Conservation (phyloP, 208 protist genomes). For the Tritrichomonas musculus region DNA sequence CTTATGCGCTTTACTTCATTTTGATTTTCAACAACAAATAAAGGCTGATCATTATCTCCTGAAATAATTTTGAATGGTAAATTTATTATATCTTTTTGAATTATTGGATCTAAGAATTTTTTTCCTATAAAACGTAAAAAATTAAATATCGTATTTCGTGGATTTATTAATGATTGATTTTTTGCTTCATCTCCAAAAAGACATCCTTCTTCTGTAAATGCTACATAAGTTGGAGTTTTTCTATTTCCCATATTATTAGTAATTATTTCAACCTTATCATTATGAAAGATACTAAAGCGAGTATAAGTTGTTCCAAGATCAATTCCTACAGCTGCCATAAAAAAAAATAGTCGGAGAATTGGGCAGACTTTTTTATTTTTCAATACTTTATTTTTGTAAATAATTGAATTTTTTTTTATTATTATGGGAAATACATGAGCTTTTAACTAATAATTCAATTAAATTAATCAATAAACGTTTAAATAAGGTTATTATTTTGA, state of each 20-base stretch:
- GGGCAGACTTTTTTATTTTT: no score
- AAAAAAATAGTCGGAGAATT: no score
- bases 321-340: no score
- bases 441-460: no score
- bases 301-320: conserved; percentile 38
- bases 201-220: conserved; percentile 73
- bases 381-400: no score
- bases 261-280: conserved; percentile 83
- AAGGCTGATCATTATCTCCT: conserved; percentile 68
- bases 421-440: no score
- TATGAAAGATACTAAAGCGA: conserved; percentile 40
- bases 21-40: conserved; percentile 53
- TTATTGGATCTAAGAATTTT: conserved; percentile 62
- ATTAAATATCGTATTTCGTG: conserved; percentile 76
- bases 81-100: conserved; percentile 86
- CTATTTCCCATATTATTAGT: conserved; percentile 95
- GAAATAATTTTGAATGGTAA: conserved; percentile 77
- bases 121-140: conserved; percentile 79
- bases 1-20: conserved; percentile 53
- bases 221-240: conserved; percentile 94
- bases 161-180: conserved; percentile 66
- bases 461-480: no score
- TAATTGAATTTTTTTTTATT: no score
- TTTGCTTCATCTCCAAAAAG: conserved; percentile 78
- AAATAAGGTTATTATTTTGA: no score